phyloP scores from a whole-genome alignment of 148 eudicot species.

The Silene latifolia region DNA sequence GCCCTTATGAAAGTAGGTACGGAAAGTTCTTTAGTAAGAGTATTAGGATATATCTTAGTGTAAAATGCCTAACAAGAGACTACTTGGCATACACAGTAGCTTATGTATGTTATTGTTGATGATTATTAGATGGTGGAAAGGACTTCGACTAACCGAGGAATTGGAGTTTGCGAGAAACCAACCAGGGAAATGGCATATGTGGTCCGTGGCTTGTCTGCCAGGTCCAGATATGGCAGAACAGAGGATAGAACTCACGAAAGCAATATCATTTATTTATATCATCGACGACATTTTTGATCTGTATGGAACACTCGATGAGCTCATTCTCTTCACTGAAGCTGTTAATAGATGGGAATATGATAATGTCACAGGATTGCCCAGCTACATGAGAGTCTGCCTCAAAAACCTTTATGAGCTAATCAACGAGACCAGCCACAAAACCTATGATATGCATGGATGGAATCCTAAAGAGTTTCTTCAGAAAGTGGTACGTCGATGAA shows the following conservation, averaged over 20 bases:
- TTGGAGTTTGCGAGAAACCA: constrained; percentile 51
- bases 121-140: constrained; percentile 60
- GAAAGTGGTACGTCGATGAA: constrained; percentile 32
- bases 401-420: constrained; percentile 39
- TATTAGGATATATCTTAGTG: no score
- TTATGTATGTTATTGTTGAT: not conserved
- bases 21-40: no score
- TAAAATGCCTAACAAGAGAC: no score
- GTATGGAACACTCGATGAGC: constrained; percentile 48
- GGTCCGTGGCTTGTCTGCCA: constrained; percentile 54
- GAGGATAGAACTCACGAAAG: constrained; percentile 54
- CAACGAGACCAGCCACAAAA: constrained; percentile 36
- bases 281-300: constrained; percentile 75
- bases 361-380: constrained; percentile 35
- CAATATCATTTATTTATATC: constrained; percentile 47
- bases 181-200: constrained; percentile 73
- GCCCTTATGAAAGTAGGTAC: no score
- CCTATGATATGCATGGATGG: constrained; percentile 38
- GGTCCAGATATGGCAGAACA: constrained; percentile 32
- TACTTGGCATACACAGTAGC: not conserved
- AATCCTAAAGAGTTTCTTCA: constrained; percentile 34
- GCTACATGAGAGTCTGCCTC: constrained; percentile 53
- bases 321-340: constrained; percentile 54
- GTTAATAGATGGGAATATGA: constrained; percentile 55
- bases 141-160: constrained; percentile 33